Percentiles rank a stretch among this genome's conserved stretches.
Conservation (phyloP, 306 rosid genomes). For the Vigna radiata region DNA sequence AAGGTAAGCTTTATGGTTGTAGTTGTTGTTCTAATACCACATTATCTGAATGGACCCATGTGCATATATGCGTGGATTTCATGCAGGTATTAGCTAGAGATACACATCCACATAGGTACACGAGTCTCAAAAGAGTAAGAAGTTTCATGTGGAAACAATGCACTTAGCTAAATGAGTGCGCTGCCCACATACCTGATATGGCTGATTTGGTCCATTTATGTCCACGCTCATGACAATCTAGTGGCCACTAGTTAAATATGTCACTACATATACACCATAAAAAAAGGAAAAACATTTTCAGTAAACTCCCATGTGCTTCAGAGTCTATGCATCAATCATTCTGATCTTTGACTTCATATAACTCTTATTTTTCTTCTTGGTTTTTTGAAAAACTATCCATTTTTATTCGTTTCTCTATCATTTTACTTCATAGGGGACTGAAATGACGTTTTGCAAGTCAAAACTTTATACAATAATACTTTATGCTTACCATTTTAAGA, state of each 20-base stretch:
- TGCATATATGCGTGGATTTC: constrained; percentile 40
- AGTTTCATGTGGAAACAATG: constrained; percentile 29
- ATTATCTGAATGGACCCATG: constrained; percentile 48
- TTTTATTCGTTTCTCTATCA: background rate
- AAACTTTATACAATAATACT: background rate
- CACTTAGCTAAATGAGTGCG: constrained; percentile 42
- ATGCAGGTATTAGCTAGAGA: constrained; percentile 38
- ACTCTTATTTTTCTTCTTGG: background rate
- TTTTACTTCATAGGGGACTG: background rate
- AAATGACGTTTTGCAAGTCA: background rate
- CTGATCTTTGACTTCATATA: background rate
- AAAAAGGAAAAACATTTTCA: background rate
- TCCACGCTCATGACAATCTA: constrained; percentile 48
- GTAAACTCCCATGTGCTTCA: background rate
- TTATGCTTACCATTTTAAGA: background rate
- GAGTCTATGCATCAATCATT: background rate
- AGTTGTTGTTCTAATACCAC: constrained; percentile 18
- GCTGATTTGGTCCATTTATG: constrained; percentile 46
- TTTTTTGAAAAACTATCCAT: background rate
- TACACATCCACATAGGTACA: constrained; percentile 40
- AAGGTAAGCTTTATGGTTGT: constrained; percentile 52
- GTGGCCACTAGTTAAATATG: constrained; percentile 46
- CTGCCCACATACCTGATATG: constrained; percentile 36
- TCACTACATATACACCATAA: constrained; percentile 11
- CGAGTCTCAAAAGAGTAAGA: constrained; percentile 39